Percentiles rank a stretch among this genome's conserved stretches.
Evolutionary conservation across 78 protist genomes (phyloP).

Genomic region (Diacronema lutheri): DNA sequence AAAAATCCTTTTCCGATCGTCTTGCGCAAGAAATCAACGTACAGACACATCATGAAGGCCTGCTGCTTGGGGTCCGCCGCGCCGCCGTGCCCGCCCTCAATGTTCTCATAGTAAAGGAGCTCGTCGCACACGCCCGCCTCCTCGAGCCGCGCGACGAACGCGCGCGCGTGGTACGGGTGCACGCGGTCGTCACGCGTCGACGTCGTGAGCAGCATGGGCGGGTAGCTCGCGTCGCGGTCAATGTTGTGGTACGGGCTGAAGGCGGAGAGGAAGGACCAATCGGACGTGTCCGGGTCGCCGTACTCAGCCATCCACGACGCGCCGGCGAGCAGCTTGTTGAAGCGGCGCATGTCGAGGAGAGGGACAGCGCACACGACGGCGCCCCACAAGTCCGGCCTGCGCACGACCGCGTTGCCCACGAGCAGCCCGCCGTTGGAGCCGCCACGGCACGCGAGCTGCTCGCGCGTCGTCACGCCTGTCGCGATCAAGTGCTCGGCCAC

Average conservation of each 20-base stretch:
- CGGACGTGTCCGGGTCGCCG: conserved; percentile 35
- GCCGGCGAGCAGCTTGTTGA: conserved; percentile 42
- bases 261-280: not conserved
- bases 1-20: not conserved
- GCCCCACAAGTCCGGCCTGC: conserved; percentile 25
- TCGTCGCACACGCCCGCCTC: not conserved
- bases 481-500: not conserved
- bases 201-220: conserved; percentile 24
- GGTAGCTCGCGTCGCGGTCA: not conserved
- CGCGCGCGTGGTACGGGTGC: conserved; percentile 33
- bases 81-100: conserved; percentile 51
- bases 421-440: conserved; percentile 53
- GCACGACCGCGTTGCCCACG: conserved; percentile 15
- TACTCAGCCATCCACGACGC: conserved; percentile 45
- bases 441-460: conserved; percentile 5
- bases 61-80: conserved; percentile 45
- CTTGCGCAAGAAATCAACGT: not conserved
- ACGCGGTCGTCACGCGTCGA: conserved; percentile 37
- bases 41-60: conserved; percentile 8
- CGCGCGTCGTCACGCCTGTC: not conserved
- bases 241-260: conserved; percentile 29
- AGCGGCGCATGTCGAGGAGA: conserved; percentile 43
- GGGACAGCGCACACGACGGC: conserved; percentile 33
- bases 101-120: conserved; percentile 31
- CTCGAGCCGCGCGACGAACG: not conserved